Evolutionary conservation across 2,329 filamentous ascomycete species (phyloP).

Genomic region (Fusarium sublunatum): DNA sequence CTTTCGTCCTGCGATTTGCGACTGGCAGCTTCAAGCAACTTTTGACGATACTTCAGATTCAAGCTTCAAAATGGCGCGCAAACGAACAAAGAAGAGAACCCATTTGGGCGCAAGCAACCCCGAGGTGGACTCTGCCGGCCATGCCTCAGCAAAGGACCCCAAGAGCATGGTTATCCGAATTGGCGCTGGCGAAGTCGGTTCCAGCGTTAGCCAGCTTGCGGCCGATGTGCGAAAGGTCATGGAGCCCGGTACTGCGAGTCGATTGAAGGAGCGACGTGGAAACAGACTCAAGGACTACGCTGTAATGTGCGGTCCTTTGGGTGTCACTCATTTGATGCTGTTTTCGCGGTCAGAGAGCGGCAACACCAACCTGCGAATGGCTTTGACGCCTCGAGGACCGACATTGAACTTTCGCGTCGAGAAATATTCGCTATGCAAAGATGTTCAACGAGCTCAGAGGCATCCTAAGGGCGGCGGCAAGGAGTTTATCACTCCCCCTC

Average conservation of each 20-base stretch:
- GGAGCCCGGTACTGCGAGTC: conserved; percentile 92
- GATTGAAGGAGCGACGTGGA: conserved; percentile 87
- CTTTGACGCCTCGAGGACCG: conserved; percentile 87
- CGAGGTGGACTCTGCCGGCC: conserved; percentile 66
- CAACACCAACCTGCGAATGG: conserved; percentile 91
- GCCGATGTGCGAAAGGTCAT: conserved; percentile 92
- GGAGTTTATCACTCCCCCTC: conserved; percentile 84
- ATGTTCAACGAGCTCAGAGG: conserved; percentile 85
- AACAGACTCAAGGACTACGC: conserved; percentile 94
- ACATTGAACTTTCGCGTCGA: conserved; percentile 95
- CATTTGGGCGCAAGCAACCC: conserved; percentile 76
- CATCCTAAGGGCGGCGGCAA: conserved; percentile 85
- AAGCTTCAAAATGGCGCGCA: conserved; percentile 74
- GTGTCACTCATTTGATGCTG: conserved; percentile 90
- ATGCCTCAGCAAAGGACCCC: conserved; percentile 75
- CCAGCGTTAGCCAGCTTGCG: conserved; percentile 90
- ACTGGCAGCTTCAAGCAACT: conserved; percentile 24
- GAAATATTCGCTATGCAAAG: conserved; percentile 92
- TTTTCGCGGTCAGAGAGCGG: conserved; percentile 91
- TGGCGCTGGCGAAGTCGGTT: conserved; percentile 91
- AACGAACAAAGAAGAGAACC: conserved; percentile 88
- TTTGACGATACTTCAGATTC: conserved; percentile 21
- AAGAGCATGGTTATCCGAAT: conserved; percentile 99
- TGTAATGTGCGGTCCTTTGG: conserved; percentile 93
- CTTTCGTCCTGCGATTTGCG: conserved; percentile 45